Evolutionary conservation across 2,329 filamentous ascomycete species (phyloP).

Genomic region (Aspergillus versicolor): DNA sequence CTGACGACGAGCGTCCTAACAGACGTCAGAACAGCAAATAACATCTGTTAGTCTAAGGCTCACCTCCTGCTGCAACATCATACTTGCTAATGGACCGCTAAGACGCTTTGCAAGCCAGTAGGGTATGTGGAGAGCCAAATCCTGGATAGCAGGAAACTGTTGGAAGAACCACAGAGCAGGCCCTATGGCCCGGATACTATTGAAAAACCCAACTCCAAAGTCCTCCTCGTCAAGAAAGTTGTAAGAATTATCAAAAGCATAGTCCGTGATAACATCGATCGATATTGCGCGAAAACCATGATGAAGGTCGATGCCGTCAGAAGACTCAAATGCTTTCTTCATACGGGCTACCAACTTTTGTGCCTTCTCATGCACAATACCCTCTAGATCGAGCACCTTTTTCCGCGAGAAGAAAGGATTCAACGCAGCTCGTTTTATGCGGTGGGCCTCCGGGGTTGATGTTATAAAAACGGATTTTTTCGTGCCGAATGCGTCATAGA

Average conservation of each 20-base stretch:
- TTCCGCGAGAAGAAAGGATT: constrained; percentile 32
- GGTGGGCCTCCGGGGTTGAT: constrained; percentile 26
- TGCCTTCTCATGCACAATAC: constrained; percentile 23
- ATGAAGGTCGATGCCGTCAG: constrained; percentile 21
- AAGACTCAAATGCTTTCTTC: constrained; percentile 14
- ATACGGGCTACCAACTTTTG: constrained; percentile 24
- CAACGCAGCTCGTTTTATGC: constrained; percentile 28
- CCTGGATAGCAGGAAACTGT: constrained; percentile 20
- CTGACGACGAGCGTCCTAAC: constrained; percentile 14
- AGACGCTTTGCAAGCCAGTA: constrained; percentile 18
- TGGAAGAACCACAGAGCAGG: constrained; percentile 25
- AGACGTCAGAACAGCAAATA: not conserved
- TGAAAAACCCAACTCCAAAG: constrained; percentile 22
- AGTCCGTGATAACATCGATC: constrained; percentile 31
- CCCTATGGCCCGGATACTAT: constrained; percentile 20
- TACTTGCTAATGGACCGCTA: constrained; percentile 12
- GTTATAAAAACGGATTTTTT: constrained; percentile 32
- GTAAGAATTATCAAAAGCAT: constrained; percentile 26
- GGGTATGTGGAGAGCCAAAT: constrained; percentile 15
- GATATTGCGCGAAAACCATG: constrained; percentile 26
- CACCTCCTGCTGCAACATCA: constrained; percentile 19
- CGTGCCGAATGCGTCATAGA: constrained; percentile 27
- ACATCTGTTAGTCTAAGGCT: not conserved
- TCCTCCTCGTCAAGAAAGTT: constrained; percentile 18
- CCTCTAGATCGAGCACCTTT: constrained; percentile 24